A percentile compares a stretch with the other conserved stretches of the same genome.
These are phyloP conservation scores for Saururus chinensis DNA, from an alignment of 164 flowering plant species.

Conservation along the genomic window DNA sequence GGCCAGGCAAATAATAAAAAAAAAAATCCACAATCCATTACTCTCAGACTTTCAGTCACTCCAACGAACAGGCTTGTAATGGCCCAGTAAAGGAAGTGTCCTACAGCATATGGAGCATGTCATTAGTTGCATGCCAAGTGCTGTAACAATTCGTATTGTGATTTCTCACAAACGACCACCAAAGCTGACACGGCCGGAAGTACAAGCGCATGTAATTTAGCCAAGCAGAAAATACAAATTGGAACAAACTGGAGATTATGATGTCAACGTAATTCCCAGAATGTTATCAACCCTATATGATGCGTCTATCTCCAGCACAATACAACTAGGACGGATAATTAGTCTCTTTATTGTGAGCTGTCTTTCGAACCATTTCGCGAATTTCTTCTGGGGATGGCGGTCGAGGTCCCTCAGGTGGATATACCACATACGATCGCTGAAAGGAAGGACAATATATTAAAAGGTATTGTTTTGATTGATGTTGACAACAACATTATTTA, in stretches of 20 bases:
- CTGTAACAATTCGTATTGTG: too few species aligned
- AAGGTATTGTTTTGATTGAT: neutral
- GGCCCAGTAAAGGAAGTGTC: too few species aligned
- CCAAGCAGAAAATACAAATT: neutral
- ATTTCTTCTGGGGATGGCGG: conserved; percentile 88
- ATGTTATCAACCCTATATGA: neutral
- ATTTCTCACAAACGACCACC: too few species aligned
- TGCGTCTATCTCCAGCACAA: neutral
- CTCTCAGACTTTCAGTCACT: conserved; percentile 7
- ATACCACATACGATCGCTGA: conserved; percentile 70
- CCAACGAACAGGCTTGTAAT: too few species aligned
- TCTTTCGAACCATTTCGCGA: conserved; percentile 81
- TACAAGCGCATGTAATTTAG: neutral
- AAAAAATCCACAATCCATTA: too few species aligned
- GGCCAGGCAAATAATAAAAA: too few species aligned
- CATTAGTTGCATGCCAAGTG: neutral
- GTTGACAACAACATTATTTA: neutral
- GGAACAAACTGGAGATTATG: too few species aligned
- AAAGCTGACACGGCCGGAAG: neutral
- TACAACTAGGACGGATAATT: neutral
- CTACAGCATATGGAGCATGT: neutral
- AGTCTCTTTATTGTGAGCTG: conserved; percentile 5
- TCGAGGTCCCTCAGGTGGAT: conserved; percentile 64
- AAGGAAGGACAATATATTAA: conserved; percentile 5
- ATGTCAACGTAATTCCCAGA: too few species aligned